Conservation (phyloP, 2,329 filamentous ascomycete genomes). For the Monilinia fructigena region DNA sequence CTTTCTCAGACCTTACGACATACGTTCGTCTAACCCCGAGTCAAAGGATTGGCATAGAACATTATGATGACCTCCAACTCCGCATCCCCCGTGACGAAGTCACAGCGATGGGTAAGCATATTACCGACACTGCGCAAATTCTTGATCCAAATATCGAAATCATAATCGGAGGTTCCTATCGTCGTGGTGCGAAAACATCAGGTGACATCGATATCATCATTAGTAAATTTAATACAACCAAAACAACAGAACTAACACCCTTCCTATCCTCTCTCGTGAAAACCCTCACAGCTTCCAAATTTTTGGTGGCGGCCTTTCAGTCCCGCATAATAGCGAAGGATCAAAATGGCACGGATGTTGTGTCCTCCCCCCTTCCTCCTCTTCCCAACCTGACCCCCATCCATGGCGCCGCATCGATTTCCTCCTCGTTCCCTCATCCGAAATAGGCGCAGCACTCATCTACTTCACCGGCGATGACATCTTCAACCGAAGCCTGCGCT, state of each 20-base stretch:
- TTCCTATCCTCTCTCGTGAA: slow-evolving; percentile 64
- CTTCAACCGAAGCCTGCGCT: slow-evolving; percentile 82
- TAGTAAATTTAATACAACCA: slow-evolving; percentile 60
- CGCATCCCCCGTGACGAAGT: slow-evolving; percentile 80
- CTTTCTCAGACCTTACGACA: slow-evolving; percentile 66
- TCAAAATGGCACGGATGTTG: slow-evolving; percentile 91
- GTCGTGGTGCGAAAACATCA: slow-evolving; percentile 70
- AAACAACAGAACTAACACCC: slow-evolving; percentile 55
- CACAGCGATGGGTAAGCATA: slow-evolving; percentile 62
- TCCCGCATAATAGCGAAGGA: slow-evolving; percentile 49
- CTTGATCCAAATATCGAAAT: slow-evolving; percentile 66
- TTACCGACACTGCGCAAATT: slow-evolving; percentile 55
- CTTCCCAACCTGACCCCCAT: slow-evolving; percentile 35
- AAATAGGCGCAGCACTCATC: slow-evolving; percentile 82
- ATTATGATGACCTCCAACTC: slow-evolving; percentile 74
- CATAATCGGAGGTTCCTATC: slow-evolving; percentile 80
- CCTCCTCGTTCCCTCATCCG: slow-evolving; percentile 73
- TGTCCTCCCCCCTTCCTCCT: slow-evolving; percentile 55
- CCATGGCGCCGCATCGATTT: slow-evolving; percentile 83
- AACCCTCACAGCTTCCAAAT: slow-evolving; percentile 57
- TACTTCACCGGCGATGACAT: slow-evolving; percentile 97
- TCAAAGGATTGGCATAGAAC: slow-evolving; percentile 74
- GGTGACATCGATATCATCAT: slow-evolving; percentile 86
- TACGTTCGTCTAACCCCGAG: slow-evolving; percentile 64
- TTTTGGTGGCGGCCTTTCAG: slow-evolving; percentile 71